phyloP scores from a whole-genome alignment of 768 basidiomycete species.

The Agrocybe chaxingu region DNA sequence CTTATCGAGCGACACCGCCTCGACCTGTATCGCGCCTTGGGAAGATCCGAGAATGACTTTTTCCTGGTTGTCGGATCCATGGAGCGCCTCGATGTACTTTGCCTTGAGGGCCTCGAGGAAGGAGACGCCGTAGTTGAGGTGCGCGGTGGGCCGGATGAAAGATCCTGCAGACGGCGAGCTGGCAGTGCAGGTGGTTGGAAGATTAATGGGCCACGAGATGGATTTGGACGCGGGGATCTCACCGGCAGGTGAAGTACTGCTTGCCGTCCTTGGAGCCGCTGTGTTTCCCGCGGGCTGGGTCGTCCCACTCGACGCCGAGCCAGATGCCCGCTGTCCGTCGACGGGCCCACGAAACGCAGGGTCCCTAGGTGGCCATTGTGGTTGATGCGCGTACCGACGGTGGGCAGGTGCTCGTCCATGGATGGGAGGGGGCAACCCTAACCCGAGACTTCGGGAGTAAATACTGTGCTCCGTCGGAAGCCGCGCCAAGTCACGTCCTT shows the following conservation, averaged over 20 bases:
- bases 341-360: conserved; percentile 68
- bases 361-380: conserved; percentile 60
- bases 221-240: conserved; percentile 22
- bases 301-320: conserved; percentile 99
- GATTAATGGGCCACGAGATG: neutral
- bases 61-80: conserved; percentile 52
- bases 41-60: conserved; percentile 78
- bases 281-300: conserved; percentile 80
- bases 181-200: conserved; percentile 10
- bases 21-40: conserved; percentile 77
- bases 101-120: conserved; percentile 72
- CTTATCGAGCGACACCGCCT: conserved; percentile 80
- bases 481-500: conserved; percentile 10
- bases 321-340: conserved; percentile 62
- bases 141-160: conserved; percentile 72
- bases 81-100: conserved; percentile 73
- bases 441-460: conserved; percentile 16
- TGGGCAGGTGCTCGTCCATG: neutral
- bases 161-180: conserved; percentile 63
- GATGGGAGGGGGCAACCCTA: conserved; percentile 23
- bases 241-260: conserved; percentile 80
- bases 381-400: conserved; percentile 53
- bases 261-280: conserved; percentile 76
- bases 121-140: conserved; percentile 57
- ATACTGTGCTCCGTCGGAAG: conserved; percentile 15